A percentile compares a stretch with the other conserved stretches of the same genome.
Evolutionary conservation across 2,329 filamentous ascomycete genomes (phyloP).

Genomic region (Rosellinia necatrix): DNA sequence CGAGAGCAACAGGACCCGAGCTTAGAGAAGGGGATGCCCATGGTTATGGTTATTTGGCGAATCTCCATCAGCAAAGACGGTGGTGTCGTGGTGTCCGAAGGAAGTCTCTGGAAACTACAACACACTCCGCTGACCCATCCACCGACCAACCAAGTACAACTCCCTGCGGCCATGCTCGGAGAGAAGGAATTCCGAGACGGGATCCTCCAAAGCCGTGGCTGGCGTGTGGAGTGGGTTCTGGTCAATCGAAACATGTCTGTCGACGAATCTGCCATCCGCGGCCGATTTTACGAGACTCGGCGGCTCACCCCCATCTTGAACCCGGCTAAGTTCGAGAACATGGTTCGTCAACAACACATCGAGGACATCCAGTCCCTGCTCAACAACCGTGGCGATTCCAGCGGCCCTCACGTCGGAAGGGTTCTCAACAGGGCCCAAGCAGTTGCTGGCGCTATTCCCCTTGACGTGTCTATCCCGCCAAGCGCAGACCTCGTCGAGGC

Average conservation of each 20-base stretch:
- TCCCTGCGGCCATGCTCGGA: slow-evolving; percentile 34
- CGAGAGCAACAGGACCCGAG: slow-evolving; percentile 21
- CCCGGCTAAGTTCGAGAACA: slow-evolving; percentile 44
- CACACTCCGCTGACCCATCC: slow-evolving; percentile 25
- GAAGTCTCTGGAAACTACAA: slow-evolving; percentile 38
- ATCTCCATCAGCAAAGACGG: slow-evolving; percentile 18
- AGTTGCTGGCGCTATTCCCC: slow-evolving; percentile 27
- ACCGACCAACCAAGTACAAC: slow-evolving; percentile 6
- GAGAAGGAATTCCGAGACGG: slow-evolving; percentile 41
- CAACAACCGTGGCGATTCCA: slow-evolving; percentile 57
- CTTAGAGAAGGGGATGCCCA: slow-evolving; percentile 21
- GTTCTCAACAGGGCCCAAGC: slow-evolving; percentile 26
- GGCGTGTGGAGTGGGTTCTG: slow-evolving; percentile 42
- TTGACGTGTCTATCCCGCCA: slow-evolving; percentile 13
- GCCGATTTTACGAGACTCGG: slow-evolving; percentile 63
- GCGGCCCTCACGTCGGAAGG: slow-evolving; percentile 33
- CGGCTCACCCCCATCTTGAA: slow-evolving; percentile 57
- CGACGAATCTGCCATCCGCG: slow-evolving; percentile 52
- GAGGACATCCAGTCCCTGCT: slow-evolving; percentile 53
- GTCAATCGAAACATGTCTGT: slow-evolving; percentile 36
- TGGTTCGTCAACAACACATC: slow-evolving; percentile 46
- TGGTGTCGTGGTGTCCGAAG: slow-evolving; percentile 31
- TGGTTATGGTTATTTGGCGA: slow-evolving; percentile 22
- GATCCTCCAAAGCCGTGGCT: slow-evolving; percentile 31
- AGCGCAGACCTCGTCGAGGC: slow-evolving; percentile 19